phyloP scores from a whole-genome alignment of 352 stramenopile genomes.

The Pythium periplocum region DNA sequence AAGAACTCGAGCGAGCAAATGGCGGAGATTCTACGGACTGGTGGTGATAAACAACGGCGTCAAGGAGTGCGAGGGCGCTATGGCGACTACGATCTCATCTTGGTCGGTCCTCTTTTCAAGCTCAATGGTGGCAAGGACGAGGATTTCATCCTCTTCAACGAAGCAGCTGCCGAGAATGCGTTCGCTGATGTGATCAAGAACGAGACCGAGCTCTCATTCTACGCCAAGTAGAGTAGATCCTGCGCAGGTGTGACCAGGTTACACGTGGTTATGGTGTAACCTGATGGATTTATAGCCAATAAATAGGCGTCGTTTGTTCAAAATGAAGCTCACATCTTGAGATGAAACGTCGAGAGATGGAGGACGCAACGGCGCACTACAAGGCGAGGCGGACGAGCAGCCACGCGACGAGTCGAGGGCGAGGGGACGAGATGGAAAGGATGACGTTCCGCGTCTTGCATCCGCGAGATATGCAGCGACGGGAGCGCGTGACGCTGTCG shows the following conservation, averaged over 20 bases:
- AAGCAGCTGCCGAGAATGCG: constrained; percentile 54
- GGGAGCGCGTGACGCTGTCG: constrained; percentile 14
- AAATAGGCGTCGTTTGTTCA: too few species aligned
- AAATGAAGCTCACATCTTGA: too few species aligned
- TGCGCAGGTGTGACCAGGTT: too few species aligned
- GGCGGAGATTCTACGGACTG: not conserved
- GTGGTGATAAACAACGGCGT: not conserved
- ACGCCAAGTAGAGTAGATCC: constrained; percentile 38
- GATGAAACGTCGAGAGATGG: too few species aligned
- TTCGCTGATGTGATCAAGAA: constrained; percentile 77
- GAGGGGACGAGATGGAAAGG: not conserved
- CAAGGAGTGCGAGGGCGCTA: not conserved
- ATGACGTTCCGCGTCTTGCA: constrained; percentile 10
- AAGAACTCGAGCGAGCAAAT: constrained; percentile 5
- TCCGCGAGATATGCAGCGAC: constrained; percentile 6
- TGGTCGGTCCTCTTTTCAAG: constrained; percentile 69
- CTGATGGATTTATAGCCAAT: too few species aligned
- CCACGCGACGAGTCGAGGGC: not conserved
- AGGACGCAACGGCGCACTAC: too few species aligned
- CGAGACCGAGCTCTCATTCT: constrained; percentile 70
- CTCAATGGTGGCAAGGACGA: constrained; percentile 74
- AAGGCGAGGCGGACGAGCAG: too few species aligned
- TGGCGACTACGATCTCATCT: constrained; percentile 47
- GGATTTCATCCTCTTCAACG: constrained; percentile 83
- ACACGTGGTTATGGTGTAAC: too few species aligned